A percentile compares a stretch with the other conserved stretches of the same genome.
phyloP scores from a whole-genome alignment of 768 basidiomycete genomes.

The Boletus sensibilis region DNA sequence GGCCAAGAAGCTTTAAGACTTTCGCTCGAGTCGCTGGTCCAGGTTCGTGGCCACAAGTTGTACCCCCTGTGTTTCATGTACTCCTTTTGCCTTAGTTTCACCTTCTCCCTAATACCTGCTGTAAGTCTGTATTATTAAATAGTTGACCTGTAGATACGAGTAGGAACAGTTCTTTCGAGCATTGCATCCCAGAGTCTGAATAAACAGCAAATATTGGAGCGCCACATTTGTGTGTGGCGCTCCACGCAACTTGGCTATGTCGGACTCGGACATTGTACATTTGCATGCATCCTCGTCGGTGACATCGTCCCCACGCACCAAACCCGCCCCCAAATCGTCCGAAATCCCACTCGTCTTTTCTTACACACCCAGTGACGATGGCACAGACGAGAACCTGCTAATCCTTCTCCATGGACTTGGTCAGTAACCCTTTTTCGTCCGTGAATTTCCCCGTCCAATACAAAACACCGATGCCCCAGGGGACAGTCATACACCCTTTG shows the following conservation, averaged over 20 bases:
- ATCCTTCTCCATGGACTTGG: conserved; percentile 86
- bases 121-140: not conserved
- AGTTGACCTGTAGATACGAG: not conserved
- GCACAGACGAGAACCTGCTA: conserved; percentile 82
- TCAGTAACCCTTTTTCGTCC: conserved; percentile 30
- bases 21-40: not conserved
- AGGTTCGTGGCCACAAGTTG: not conserved
- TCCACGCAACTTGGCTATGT: conserved; percentile 6
- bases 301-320: conserved; percentile 35
- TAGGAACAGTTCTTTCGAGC: not conserved
- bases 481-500: conserved; percentile 78
- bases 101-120: not conserved
- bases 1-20: not conserved
- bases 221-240: too few relatives aligned
- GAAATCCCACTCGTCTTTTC: conserved; percentile 55
- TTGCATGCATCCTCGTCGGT: conserved; percentile 14
- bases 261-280: conserved; percentile 20
- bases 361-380: conserved; percentile 76
- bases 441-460: not conserved
- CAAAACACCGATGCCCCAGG: conserved; percentile 44
- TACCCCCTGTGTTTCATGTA: not conserved
- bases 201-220: not conserved
- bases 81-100: not conserved
- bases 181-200: not conserved
- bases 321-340: conserved; percentile 47